Base-by-base conservation (phyloP, 208 protist genomes). In the Acanthamoeba lenticulata region DNA sequence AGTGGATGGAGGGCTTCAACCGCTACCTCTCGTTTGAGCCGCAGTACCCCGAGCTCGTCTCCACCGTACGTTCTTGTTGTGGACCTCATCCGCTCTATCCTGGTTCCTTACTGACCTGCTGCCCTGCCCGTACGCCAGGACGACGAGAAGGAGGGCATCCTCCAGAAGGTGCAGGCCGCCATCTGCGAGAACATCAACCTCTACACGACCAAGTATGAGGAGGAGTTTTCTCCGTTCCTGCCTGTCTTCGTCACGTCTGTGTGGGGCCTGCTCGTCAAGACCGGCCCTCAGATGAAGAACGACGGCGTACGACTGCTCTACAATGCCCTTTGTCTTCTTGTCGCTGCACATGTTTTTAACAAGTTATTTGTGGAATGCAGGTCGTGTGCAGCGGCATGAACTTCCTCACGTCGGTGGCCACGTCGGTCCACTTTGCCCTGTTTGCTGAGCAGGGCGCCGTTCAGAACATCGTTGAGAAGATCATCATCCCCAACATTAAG, bases 401-500 rank as follows among this genome's bases (percentile, higher is more conserved):
- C 81, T 97, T 99, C 94, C 96, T 99, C 4, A 96, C 98, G 7
- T 95, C 97, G 32, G 97, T 98, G 2, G 97, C 97, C 74, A 97
- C 96, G 36, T 97, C 97, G 49, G 96, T 97, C 32, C 97, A 98
- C 52, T 93, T 97, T 89, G 32, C 85, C 4, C 85, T 99, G 24
- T 99, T 99, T 88, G 86, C 96, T 40, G 94, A 97, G 34, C 44
- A 47, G 44, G 97, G 97, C n/a, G 95, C 96, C 34, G 86, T 99
- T 34, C 79, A 97, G 47, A 96, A 93, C 40, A 97, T 99, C 67
- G 97, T 98, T 77, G 96, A 98, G 79, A 95, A 98, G 52, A 97
- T 99, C 67, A 96, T 99, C 67, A 95, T 99, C 36, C 99, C 99
- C 40, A 99, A 99, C 90, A 97, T 99, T 52, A 60, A 92, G 21